phyloP scores from a whole-genome alignment of 129 eudicot genomes.

The Arctium lappa region DNA sequence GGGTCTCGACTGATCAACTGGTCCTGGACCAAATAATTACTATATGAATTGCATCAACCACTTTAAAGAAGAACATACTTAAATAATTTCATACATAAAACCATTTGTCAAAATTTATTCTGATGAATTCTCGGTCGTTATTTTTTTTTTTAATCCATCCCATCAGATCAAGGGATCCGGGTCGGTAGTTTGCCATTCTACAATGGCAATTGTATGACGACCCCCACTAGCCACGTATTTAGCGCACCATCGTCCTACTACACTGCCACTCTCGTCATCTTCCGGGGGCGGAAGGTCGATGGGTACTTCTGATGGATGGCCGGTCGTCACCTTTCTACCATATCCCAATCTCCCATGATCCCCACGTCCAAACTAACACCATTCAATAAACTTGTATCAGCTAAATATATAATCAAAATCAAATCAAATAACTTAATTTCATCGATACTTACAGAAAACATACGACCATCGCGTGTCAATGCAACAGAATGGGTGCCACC shows the following conservation, averaged over 20 bases:
- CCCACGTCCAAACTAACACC: slow-evolving; percentile 85
- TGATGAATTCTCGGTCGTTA: background rate
- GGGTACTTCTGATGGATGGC: slow-evolving; percentile 93
- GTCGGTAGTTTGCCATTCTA: slow-evolving; percentile 56
- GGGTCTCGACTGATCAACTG: too few species aligned
- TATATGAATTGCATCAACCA: background rate
- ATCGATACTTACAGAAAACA: slow-evolving; percentile 69
- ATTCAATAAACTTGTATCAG: background rate
- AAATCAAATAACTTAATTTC: background rate
- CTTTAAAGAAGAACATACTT: background rate
- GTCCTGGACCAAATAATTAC: background rate
- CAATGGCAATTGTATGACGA: slow-evolving; percentile 82
- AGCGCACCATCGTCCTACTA: slow-evolving; percentile 79
- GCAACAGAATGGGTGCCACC: slow-evolving; percentile 99
- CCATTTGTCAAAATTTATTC: background rate
- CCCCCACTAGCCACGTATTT: slow-evolving; percentile 94
- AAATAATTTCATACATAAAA: background rate
- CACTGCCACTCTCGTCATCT: slow-evolving; percentile 24
- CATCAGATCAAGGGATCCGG: slow-evolving; percentile 23
- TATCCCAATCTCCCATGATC: slow-evolving; percentile 98
- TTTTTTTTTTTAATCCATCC: background rate
- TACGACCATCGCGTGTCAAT: slow-evolving; percentile 83
- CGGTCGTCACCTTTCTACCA: slow-evolving; percentile 83
- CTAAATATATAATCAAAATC: background rate
- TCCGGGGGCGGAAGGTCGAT: slow-evolving; percentile 53